Conservation (phyloP, 208 protist genomes). For the Chromosphaera perkinsii region DNA sequence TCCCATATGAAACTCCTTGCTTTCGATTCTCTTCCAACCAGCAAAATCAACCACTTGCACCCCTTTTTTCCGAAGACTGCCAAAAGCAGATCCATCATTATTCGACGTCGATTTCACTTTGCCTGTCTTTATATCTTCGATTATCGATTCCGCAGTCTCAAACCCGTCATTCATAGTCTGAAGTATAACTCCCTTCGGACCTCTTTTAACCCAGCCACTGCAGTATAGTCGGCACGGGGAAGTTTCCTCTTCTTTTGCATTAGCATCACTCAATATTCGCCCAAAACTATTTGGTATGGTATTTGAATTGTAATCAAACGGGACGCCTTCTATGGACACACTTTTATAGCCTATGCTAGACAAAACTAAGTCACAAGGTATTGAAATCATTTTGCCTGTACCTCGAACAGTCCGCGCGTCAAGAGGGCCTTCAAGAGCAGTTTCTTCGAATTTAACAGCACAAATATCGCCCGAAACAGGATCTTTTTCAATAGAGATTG, state of each 20-base stretch:
- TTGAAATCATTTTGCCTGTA: no score
- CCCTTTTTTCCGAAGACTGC: not conserved
- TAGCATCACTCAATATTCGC: not conserved
- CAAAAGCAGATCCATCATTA: not conserved
- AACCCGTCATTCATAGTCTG: slow-evolving; percentile 23
- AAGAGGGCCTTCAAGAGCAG: no score
- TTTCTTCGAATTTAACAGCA: no score
- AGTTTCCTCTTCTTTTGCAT: not conserved
- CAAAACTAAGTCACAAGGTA: not conserved
- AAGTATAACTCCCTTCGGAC: slow-evolving; percentile 16
- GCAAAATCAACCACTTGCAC: slow-evolving; percentile 5
- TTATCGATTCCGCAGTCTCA: slow-evolving; percentile 15
- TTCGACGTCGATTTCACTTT: not conserved
- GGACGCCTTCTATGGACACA: not conserved
- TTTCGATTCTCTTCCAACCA: slow-evolving; percentile 22
- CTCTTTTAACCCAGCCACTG: slow-evolving; percentile 19
- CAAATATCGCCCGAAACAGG: no score
- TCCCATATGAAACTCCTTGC: slow-evolving; percentile 10
- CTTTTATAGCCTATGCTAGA: slow-evolving; percentile 17
- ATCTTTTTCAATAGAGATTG: no score
- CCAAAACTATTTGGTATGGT: slow-evolving; percentile 9
- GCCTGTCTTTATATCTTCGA: not conserved
- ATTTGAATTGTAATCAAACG: not conserved
- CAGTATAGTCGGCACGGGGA: slow-evolving; percentile 7
- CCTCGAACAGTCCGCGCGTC: no score